These are phyloP conservation scores for Wolfiporia cocos DNA, from an alignment of 1,284 basidiomycete genomes.

Conservation along the genomic window DNA sequence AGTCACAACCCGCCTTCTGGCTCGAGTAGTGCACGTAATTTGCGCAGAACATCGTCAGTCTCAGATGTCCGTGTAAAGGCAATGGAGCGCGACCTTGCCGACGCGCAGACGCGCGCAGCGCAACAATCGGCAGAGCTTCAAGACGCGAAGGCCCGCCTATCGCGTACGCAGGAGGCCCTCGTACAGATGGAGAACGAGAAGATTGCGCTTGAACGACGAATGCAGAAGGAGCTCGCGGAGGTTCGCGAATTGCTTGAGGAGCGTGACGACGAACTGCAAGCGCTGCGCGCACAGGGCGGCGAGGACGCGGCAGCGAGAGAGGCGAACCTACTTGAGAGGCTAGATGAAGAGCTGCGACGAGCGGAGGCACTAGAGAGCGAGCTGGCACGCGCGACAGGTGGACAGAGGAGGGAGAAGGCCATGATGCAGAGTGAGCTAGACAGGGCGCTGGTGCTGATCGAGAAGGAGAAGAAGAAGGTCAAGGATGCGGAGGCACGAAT, in stretches of 20 bases:
- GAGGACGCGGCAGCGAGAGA: slow-evolving; percentile 17
- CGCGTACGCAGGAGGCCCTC: slow-evolving; percentile 40
- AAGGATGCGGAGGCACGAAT: slow-evolving; percentile 31
- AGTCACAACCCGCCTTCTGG: slow-evolving; percentile 31
- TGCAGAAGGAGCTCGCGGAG: slow-evolving; percentile 36
- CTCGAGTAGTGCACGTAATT: slow-evolving; percentile 21
- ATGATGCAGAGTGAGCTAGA: slow-evolving; percentile 23
- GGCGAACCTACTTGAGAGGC: slow-evolving; percentile 14
- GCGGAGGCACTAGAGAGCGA: slow-evolving; percentile 21
- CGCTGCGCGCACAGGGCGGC: slow-evolving; percentile 24
- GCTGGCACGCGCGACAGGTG: slow-evolving; percentile 11
- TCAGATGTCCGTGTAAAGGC: slow-evolving; percentile 40
- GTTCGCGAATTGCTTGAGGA: slow-evolving; percentile 3
- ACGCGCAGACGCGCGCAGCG: slow-evolving; percentile 34
- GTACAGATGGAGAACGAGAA: slow-evolving; percentile 55
- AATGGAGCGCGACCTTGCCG: slow-evolving; percentile 50
- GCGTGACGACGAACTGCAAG: slow-evolving; percentile 51
- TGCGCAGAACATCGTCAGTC: slow-evolving; percentile 42
- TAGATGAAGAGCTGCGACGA: slow-evolving; percentile 19
- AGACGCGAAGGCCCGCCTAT: slow-evolving; percentile 37
- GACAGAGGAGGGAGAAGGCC: slow-evolving; percentile 13
- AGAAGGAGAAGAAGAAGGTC: slow-evolving; percentile 34
- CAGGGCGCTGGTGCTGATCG: slow-evolving; percentile 35
- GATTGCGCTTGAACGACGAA: slow-evolving; percentile 42
- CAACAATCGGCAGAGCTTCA: slow-evolving; percentile 40